These are phyloP conservation scores for Leucocoprinus leucothites DNA, from an alignment of 768 basidiomycete species.

Conservation along the genomic window DNA sequence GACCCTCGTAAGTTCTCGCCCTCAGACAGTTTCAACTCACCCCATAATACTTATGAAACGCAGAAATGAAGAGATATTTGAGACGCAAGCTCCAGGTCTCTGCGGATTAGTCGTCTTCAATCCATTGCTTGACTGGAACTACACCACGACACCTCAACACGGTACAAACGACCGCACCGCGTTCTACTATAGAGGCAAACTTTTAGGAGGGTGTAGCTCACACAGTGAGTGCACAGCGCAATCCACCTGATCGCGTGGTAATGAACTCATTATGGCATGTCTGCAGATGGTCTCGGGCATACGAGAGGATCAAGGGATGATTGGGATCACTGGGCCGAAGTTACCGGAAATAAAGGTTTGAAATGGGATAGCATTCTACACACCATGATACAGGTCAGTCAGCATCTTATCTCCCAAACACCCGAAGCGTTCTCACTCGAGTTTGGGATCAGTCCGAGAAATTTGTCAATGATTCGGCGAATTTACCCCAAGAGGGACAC, in stretches of 20 bases:
- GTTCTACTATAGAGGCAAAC: neutral
- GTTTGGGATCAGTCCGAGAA: constrained; percentile 1
- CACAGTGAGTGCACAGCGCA: neutral
- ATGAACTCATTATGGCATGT: neutral
- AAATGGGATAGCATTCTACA: constrained; percentile 27
- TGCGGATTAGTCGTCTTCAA: neutral
- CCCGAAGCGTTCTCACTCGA: neutral
- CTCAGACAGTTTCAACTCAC: neutral
- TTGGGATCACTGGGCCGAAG: constrained; percentile 21
- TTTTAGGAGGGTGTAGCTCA: neutral
- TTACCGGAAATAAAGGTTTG: constrained; percentile 27
- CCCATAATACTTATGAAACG: neutral
- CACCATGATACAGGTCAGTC: constrained; percentile 10
- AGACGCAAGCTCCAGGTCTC: neutral
- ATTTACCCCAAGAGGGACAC: constrained; percentile 7
- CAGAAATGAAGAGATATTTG: neutral
- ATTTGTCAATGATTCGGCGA: neutral
- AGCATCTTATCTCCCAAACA: neutral
- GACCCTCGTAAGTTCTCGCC: constrained; percentile 10
- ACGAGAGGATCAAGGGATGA: constrained; percentile 18
- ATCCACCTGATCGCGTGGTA: neutral
- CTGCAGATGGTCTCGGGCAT: constrained; percentile 18
- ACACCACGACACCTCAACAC: neutral
- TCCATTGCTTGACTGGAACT: neutral
- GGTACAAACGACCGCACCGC: neutral